These are phyloP conservation scores for Hymenoscyphus fraxineus DNA, from an alignment of 2,329 filamentous ascomycete genomes.

Conservation along the genomic window DNA sequence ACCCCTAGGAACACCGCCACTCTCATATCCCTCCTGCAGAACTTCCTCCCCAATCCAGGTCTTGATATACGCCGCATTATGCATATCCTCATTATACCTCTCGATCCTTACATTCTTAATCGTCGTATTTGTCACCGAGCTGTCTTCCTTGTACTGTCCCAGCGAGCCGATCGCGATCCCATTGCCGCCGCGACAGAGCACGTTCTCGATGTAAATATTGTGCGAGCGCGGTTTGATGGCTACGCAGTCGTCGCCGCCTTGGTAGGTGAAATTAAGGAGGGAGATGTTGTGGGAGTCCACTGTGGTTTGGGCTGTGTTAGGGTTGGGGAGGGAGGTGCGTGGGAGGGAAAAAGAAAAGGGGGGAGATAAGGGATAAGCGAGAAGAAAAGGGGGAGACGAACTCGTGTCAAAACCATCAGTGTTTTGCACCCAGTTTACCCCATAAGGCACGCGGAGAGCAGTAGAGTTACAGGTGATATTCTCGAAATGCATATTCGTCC, in stretches of 20 bases:
- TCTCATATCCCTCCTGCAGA: slow-evolving; percentile 46
- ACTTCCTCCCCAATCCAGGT: slow-evolving; percentile 51
- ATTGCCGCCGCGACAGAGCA: slow-evolving; percentile 50
- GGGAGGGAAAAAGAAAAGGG: neutral
- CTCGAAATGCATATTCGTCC: slow-evolving; percentile 48
- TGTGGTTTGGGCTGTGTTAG: neutral
- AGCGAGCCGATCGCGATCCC: slow-evolving; percentile 53
- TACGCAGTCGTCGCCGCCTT: slow-evolving; percentile 55
- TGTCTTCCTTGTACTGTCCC: slow-evolving; percentile 53
- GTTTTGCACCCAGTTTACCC: slow-evolving; percentile 54
- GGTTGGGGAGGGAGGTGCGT: neutral
- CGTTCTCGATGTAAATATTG: slow-evolving; percentile 46
- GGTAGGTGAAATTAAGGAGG: slow-evolving; percentile 49
- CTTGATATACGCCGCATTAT: slow-evolving; percentile 51
- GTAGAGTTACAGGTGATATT: slow-evolving; percentile 51
- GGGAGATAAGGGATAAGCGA: neutral
- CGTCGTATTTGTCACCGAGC: slow-evolving; percentile 46
- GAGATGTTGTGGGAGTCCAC: slow-evolving; percentile 48
- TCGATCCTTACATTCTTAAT: slow-evolving; percentile 46
- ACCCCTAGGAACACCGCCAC: slow-evolving; percentile 44
- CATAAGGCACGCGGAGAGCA: slow-evolving; percentile 46
- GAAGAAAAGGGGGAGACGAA: neutral
- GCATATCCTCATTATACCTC: slow-evolving; percentile 45
- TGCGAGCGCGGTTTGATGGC: slow-evolving; percentile 55
- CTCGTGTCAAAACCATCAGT: slow-evolving; percentile 55